phyloP scores from a whole-genome alignment of 257 asterid genomes.

The Galeopsis tetrahit region DNA sequence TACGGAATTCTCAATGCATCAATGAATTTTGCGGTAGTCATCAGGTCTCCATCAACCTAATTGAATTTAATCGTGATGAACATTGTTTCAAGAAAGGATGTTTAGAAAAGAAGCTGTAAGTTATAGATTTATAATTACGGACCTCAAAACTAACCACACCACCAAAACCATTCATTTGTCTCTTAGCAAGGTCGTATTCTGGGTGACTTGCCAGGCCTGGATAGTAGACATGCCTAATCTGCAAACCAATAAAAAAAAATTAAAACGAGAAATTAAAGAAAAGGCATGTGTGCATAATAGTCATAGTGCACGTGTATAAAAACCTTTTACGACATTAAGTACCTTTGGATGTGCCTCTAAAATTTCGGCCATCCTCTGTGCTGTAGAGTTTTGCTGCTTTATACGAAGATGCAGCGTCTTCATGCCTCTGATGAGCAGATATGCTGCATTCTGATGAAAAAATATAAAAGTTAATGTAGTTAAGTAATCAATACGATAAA shows the following conservation, averaged over 20 bases:
- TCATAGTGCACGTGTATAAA: neutral
- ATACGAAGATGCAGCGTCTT: slow-evolving; percentile 96
- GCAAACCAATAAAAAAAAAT: slow-evolving; percentile 33
- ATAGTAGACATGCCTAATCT: slow-evolving; percentile 76
- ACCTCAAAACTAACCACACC: slow-evolving; percentile 97
- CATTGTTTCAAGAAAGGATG: neutral
- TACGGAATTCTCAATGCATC: slow-evolving; percentile 81
- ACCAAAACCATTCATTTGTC: slow-evolving; percentile 89
- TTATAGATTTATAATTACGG: slow-evolving; percentile 31
- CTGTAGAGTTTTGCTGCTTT: slow-evolving; percentile 94
- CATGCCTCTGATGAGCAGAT: slow-evolving; percentile 94
- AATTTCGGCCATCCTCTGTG: slow-evolving; percentile 90
- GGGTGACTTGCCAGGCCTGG: slow-evolving; percentile 91
- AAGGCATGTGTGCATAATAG: slow-evolving; percentile 1
- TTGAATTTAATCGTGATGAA: slow-evolving; percentile 11
- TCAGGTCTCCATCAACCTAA: slow-evolving; percentile 85
- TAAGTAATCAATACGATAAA: neutral
- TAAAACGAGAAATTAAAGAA: neutral
- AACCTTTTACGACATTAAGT: neutral
- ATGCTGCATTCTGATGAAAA: slow-evolving; percentile 79
- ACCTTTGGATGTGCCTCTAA: slow-evolving; percentile 99
- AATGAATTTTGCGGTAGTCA: slow-evolving; percentile 70
- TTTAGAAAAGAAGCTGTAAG: neutral
- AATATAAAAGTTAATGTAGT: neutral
- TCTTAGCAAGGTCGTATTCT: slow-evolving; percentile 73